Conservation (phyloP, 1,284 basidiomycete species). For the Rugosomyces carneus region DNA sequence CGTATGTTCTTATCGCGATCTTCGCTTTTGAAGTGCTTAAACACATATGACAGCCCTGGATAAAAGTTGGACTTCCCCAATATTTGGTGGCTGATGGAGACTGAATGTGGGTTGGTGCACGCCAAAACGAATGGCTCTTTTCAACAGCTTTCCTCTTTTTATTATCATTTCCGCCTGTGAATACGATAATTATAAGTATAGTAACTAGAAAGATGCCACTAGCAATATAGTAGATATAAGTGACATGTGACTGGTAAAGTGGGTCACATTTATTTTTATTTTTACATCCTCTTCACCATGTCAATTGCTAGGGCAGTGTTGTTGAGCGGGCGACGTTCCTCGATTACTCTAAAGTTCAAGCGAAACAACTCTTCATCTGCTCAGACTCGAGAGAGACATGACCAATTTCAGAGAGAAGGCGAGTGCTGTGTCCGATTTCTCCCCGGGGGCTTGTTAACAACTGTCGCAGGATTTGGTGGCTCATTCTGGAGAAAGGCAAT, state of each 20-base stretch:
- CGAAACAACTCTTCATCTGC: slow-evolving; percentile 17
- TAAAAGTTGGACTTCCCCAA: no score
- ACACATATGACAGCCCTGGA: no score
- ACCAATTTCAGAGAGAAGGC: slow-evolving; percentile 54
- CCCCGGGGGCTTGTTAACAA: slow-evolving; percentile 1
- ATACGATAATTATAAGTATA: no score
- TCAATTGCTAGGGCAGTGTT: neutral
- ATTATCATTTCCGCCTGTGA: no score
- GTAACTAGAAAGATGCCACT: no score
- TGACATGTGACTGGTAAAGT: no score
- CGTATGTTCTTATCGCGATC: neutral
- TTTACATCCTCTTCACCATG: neutral
- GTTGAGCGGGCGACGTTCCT: neutral
- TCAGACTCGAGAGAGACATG: slow-evolving; percentile 29
- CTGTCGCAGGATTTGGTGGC: slow-evolving; percentile 44
- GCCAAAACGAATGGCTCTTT: no score
- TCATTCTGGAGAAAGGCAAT: slow-evolving; percentile 59
- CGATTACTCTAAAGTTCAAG: neutral
- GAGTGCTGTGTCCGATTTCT: slow-evolving; percentile 16
- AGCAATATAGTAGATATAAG: no score
- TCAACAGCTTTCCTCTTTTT: no score
- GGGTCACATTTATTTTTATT: neutral
- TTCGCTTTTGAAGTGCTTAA: no score
- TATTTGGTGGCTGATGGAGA: no score
- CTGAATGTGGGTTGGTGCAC: no score